Percentiles rank a stretch among this genome's conserved stretches.
These are phyloP conservation scores for Rhodosporidiobolus odoratus DNA, from an alignment of 768 basidiomycete species.

Conservation along the genomic window DNA sequence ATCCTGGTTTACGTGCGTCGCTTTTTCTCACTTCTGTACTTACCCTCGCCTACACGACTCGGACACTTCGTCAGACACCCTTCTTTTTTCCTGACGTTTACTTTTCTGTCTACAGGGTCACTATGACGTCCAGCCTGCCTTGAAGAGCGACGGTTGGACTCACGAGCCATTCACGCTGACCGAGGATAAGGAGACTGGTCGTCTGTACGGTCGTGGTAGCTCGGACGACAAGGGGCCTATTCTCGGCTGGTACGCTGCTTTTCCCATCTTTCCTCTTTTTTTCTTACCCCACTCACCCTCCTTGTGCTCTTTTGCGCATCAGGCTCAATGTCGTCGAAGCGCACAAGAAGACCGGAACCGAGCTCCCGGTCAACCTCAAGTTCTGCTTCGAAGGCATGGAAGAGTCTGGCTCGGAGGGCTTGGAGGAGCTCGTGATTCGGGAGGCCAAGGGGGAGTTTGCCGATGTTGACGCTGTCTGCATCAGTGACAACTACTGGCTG, in stretches of 20 bases:
- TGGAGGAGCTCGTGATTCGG: slow-evolving; percentile 74
- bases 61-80: too few relatives aligned
- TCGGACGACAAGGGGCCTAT: slow-evolving; percentile 71
- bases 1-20: slow-evolving; percentile 67
- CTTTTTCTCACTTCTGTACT: not conserved
- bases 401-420: slow-evolving; percentile 82
- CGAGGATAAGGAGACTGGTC: slow-evolving; percentile 54
- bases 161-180: slow-evolving; percentile 76
- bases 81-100: not conserved
- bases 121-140: slow-evolving; percentile 85
- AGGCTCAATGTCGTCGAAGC: slow-evolving; percentile 61
- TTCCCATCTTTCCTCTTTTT: not conserved
- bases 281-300: not conserved
- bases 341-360: slow-evolving; percentile 60
- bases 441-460: slow-evolving; percentile 77
- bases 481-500: slow-evolving; percentile 84
- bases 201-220: slow-evolving; percentile 77
- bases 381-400: slow-evolving; percentile 97
- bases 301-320: slow-evolving; percentile 2
- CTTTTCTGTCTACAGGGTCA: too few relatives aligned
- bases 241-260: not conserved
- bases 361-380: slow-evolving; percentile 80
- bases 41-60: not conserved
- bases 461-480: slow-evolving; percentile 87
- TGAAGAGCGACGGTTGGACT: slow-evolving; percentile 72